A percentile compares a stretch with the other conserved stretches of the same genome.
Conservation (phyloP, 2,329 filamentous ascomycete genomes). For the Cladosporium sp. region DNA sequence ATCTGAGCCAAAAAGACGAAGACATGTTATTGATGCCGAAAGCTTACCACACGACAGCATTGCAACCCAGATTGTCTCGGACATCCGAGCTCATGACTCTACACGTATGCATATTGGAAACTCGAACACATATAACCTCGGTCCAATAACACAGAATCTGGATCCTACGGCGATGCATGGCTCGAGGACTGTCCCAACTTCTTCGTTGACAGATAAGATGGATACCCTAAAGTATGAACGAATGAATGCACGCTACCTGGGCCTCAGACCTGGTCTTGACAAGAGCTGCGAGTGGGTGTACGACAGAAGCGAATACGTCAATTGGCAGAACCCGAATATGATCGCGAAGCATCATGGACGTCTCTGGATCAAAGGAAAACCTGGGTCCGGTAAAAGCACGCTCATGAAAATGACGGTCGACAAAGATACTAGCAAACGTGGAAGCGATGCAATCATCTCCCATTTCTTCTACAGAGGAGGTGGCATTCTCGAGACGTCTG, state of each 20-base stretch:
- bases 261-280: background rate
- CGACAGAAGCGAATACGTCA: no score
- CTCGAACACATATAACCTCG: no score
- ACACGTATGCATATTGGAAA: no score
- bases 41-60: no score
- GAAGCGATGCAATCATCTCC: background rate
- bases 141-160: no score
- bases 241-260: background rate
- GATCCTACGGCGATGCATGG: no score
- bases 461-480: constrained; percentile 8
- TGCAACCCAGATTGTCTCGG: no score
- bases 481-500: constrained; percentile 6
- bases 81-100: no score
- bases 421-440: background rate
- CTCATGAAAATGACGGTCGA: constrained; percentile 7
- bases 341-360: background rate
- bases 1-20: no score
- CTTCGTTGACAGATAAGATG: background rate
- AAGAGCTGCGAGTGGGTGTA: no score
- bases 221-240: background rate
- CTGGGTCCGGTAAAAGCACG: constrained; percentile 12
- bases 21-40: no score
- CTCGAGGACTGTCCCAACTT: no score
- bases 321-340: background rate
- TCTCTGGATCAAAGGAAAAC: constrained; percentile 12